Evolutionary conservation across 2,329 filamentous ascomycete species (phyloP), one percentile per base, ranked within the genome.

Genomic region (Colletotrichum neosansevieriae): DNA sequence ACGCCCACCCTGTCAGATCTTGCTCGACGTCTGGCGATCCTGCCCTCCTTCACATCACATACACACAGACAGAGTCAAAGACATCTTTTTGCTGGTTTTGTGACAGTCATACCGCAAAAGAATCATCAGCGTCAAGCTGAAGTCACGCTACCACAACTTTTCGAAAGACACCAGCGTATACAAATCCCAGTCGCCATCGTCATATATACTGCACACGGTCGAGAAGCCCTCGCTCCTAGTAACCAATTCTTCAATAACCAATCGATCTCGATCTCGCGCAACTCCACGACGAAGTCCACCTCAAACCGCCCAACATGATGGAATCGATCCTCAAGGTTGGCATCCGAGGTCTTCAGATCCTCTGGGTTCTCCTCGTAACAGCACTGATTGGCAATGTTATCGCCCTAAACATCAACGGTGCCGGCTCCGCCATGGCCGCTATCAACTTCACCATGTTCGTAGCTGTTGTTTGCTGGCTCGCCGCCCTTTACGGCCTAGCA

Each of bases 361-460:
- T 89, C 70, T 83, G 84, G 75, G 81, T 83, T 34, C 74, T 89
- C 47, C 79, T 89, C 71, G 77, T 84, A 63, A 88, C 86, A 2
- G 86, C 82, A 38, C 82, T 89, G 64, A 82, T 88, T 71, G 87
- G 87, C 74, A 89, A 88, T 71, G 83, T 88, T 74, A 87, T 89
- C 68, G 84, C 84, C 58, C 78, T 68, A 74, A 86, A 86, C 75
- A 74, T 79, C 58, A 76, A 81, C 73, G 83, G 81, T 59, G 76
- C 80, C 19, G 74, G 74, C 21, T 78, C 80, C 12, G 82, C 82
- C 68, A 77, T 74, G 69, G 79, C 83, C n/a, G 81, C 85, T 71
- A 76, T 89, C 77, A 88, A 89, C 80, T 89, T 87, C 76, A 83
- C 87, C 78, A 91, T 94, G 82, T 94, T 94, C 78, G 88, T 91